These are phyloP conservation scores for Cronartium quercuum DNA, from an alignment of 1,284 basidiomycete genomes.

Conservation along the genomic window DNA sequence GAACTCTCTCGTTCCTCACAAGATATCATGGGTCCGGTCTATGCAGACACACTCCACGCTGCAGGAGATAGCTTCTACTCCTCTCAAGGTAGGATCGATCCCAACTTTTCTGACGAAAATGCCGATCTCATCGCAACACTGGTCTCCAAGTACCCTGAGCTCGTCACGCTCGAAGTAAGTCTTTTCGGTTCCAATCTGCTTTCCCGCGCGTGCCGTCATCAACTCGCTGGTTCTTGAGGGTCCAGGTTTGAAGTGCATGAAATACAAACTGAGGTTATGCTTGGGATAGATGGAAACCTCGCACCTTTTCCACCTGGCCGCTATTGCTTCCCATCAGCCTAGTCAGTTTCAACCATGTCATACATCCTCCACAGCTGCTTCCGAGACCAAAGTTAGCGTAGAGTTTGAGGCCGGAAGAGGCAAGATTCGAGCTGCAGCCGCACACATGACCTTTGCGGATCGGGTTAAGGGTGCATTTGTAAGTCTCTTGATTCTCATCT, in stretches of 20 bases:
- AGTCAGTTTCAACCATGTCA: not conserved
- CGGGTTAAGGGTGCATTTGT: constrained; percentile 22
- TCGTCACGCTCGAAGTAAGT: constrained; percentile 18
- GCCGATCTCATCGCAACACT: constrained; percentile 5
- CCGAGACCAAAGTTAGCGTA: not conserved
- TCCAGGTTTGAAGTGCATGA: too few species aligned
- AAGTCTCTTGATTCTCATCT: not conserved
- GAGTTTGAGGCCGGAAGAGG: constrained; percentile 11
- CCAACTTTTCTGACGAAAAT: constrained; percentile 20
- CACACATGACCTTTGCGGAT: constrained; percentile 31
- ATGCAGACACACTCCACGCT: constrained; percentile 2
- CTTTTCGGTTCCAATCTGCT: too few species aligned
- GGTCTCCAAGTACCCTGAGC: constrained; percentile 1
- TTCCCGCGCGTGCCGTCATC: too few species aligned
- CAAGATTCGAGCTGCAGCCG: constrained; percentile 16
- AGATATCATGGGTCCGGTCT: not conserved
- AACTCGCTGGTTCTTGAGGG: too few species aligned
- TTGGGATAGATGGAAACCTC: constrained; percentile 23
- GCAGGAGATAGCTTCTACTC: constrained; percentile 28
- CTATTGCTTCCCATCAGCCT: constrained; percentile 10
- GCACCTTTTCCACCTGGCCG: constrained; percentile 25
- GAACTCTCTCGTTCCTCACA: not conserved
- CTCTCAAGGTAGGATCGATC: constrained; percentile 20
- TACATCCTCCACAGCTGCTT: not conserved
- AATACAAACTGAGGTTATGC: not conserved